A percentile compares a stretch with the other conserved stretches of the same genome.
These are phyloP conservation scores for Suillus subalutaceus DNA, from an alignment of 768 basidiomycete species.

Conservation along the genomic window DNA sequence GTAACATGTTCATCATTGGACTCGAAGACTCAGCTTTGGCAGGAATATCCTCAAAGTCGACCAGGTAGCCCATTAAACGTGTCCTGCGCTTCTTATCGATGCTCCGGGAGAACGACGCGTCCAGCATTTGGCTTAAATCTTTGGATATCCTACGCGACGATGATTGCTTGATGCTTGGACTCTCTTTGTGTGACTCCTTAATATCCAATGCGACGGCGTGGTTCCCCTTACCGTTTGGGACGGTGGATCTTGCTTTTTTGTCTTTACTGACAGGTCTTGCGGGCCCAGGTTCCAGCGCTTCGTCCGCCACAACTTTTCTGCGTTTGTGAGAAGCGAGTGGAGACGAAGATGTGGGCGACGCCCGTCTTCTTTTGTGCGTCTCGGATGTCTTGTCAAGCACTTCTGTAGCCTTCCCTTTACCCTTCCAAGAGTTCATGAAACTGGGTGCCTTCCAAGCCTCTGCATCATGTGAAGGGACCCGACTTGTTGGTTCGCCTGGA, in stretches of 20 bases:
- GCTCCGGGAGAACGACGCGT: background rate
- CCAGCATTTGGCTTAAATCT: background rate
- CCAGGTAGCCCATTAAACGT: constrained; percentile 25
- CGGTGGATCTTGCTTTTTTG: background rate
- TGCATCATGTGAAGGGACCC: constrained; percentile 25
- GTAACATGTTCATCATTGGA: constrained; percentile 16
- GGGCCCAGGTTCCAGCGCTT: background rate
- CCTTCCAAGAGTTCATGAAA: constrained; percentile 26
- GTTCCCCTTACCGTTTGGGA: background rate
- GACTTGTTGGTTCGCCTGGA: constrained; percentile 2
- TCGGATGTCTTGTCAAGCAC: background rate
- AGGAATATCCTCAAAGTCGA: constrained; percentile 20
- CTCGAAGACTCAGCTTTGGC: constrained; percentile 10
- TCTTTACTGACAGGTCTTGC: background rate
- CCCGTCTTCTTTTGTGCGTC: constrained; percentile 4
- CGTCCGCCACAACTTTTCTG: constrained; percentile 10
- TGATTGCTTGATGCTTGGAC: background rate
- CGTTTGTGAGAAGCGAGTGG: constrained; percentile 19
- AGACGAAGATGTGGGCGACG: constrained; percentile 12
- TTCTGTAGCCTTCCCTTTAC: constrained; percentile 8
- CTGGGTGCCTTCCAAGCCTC: constrained; percentile 36
- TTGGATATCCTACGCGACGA: background rate
- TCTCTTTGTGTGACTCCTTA: background rate
- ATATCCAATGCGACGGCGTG: background rate
- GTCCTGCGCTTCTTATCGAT: constrained; percentile 4